Conservation (phyloP, 1,284 basidiomycete genomes). For the Lentinula novae-zelandiae region DNA sequence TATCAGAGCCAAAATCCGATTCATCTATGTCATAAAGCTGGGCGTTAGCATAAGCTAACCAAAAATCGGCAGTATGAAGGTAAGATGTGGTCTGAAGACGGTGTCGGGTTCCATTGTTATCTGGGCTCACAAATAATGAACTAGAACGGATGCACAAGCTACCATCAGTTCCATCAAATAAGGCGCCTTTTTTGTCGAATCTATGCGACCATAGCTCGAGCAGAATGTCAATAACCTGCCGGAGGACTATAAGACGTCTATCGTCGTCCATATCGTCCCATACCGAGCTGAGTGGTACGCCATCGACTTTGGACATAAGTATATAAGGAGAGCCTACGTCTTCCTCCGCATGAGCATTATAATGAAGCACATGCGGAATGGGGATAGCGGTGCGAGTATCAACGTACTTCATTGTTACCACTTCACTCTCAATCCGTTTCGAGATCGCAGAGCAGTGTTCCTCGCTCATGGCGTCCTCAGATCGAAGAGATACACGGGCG, state of each 20-base stretch:
- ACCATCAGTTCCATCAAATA: neutral
- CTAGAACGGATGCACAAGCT: neutral
- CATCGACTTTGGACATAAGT: conserved; percentile 10
- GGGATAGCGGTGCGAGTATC: conserved; percentile 7
- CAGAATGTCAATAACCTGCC: conserved; percentile 17
- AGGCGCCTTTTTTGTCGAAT: conserved; percentile 10
- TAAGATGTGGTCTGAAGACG: neutral
- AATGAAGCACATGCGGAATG: conserved; percentile 7
- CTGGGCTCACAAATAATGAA: neutral
- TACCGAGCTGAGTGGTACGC: conserved; percentile 12
- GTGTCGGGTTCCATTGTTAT: neutral
- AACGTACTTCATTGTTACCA: conserved; percentile 12
- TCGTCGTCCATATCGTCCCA: conserved; percentile 18
- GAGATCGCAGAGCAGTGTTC: neutral
- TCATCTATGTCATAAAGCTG: conserved; percentile 2
- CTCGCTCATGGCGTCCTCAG: neutral
- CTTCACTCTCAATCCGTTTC: conserved; percentile 10
- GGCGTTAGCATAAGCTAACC: conserved; percentile 8
- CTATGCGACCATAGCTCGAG: conserved; percentile 13
- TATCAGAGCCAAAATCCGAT: neutral
- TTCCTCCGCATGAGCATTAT: neutral
- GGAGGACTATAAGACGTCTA: conserved; percentile 13
- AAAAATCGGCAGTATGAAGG: conserved; percentile 7
- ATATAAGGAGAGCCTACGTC: conserved; percentile 10
- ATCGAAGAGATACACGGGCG: conserved; percentile 12